Evolutionary conservation across 2,329 filamentous ascomycete genomes (phyloP).

Genomic region (Sporothrix humicola): DNA sequence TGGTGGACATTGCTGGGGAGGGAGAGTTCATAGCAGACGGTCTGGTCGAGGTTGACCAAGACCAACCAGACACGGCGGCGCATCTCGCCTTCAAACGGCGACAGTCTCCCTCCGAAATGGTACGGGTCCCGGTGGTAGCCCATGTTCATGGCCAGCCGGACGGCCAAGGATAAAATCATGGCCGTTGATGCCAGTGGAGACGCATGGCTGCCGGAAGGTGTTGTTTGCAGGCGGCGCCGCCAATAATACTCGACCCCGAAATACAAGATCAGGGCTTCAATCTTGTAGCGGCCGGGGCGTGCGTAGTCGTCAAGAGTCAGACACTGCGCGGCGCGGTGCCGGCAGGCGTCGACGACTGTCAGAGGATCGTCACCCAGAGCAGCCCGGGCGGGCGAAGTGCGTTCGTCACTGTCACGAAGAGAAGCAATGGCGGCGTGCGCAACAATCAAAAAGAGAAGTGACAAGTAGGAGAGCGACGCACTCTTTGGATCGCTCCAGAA

Average conservation of each 20-base stretch:
- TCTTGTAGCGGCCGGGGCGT: constrained; percentile 41
- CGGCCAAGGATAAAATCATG: constrained; percentile 41
- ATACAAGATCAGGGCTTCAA: constrained; percentile 43
- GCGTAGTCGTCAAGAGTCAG: constrained; percentile 45
- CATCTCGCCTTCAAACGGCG: constrained; percentile 59
- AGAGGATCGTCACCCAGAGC: constrained; percentile 37
- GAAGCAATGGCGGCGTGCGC: constrained; percentile 42
- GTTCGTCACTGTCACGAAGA: constrained; percentile 36
- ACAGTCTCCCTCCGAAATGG: constrained; percentile 48
- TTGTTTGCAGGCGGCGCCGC: background rate
- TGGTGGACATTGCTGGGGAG: constrained; percentile 47
- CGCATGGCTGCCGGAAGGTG: constrained; percentile 33
- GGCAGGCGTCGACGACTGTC: constrained; percentile 40
- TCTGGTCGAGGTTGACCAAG: constrained; percentile 53
- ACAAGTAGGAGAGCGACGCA: constrained; percentile 41
- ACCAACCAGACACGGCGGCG: constrained; percentile 56
- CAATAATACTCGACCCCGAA: constrained; percentile 41
- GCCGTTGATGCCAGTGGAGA: constrained; percentile 42
- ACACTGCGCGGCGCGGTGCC: constrained; percentile 41
- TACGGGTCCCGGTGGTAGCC: constrained; percentile 58
- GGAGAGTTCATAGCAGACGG: constrained; percentile 60
- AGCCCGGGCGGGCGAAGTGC: constrained; percentile 33
- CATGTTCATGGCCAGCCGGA: constrained; percentile 43
- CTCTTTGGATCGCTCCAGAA: constrained; percentile 41
- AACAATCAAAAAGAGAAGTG: constrained; percentile 44